Base-by-base conservation (phyloP, 768 basidiomycete genomes). In the Rhizopogon roseolus region DNA sequence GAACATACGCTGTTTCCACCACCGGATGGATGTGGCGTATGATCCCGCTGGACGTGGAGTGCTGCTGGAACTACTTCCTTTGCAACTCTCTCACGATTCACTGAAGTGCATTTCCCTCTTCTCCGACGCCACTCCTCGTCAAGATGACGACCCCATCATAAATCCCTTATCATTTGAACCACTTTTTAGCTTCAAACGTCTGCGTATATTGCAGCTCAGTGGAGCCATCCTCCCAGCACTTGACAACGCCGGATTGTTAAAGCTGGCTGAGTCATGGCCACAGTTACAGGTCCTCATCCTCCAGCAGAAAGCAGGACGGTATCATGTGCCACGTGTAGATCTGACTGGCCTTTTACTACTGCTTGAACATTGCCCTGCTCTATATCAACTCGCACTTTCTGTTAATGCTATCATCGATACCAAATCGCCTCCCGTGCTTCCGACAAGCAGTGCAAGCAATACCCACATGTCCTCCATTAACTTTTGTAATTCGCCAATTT, bases 401-500 rank as follows among this genome's bases (percentile, higher is more conserved):
- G 46, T 66, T 37, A 67, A 67, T 0, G 13, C 69, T 19, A 67
- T 67, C 50, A 41, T 67, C 1, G 67, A 67, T 11, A 68, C 66
- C 19, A 67, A 64, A 7, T 34, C 60, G 0, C 65, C 67, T 0
- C 3, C 39, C 22, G 1, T 34, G 0, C 58, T 49, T 5, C 9
- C 50, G 29, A 25, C 22, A 5, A 22, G 34, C 34, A 25, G 19
- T 13, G 19, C 14, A 7, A 22, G 14, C 34, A 48, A 48, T 8
- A 57, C 65, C 1, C 57, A 55, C 17, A 69, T 67, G 11, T 62
- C 57, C 1, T 55, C 65, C 6, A 52, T 67, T 6, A 63, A 69
- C 63, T 66, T 1, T 19, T 67, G 0, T 67, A 68, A 68, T 11
- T 67, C 16, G 60, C 67, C 29, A 57, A 67, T 67, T 44, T 69